Evolutionary conservation across 2,329 filamentous ascomycete genomes (phyloP).

Genomic region (Fonsecaea erecta): DNA sequence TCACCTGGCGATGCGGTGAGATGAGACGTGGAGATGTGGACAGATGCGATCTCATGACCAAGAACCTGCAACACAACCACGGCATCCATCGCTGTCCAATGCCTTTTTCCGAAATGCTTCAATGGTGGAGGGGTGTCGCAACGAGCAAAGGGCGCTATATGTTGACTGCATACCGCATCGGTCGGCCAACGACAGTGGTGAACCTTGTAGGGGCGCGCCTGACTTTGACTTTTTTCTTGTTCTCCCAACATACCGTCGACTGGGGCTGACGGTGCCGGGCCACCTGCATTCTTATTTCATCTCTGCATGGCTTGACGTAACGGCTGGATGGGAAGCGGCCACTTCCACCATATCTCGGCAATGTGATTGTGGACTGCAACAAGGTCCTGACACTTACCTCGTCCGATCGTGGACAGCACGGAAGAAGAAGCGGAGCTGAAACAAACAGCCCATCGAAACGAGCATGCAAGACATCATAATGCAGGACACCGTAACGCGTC

Average conservation of each 20-base stretch:
- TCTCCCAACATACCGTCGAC: not conserved
- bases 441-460: not conserved
- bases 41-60: constrained; percentile 5
- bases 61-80: not conserved
- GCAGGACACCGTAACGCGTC: not conserved
- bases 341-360: not conserved
- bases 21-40: not conserved
- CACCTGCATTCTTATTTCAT: not conserved
- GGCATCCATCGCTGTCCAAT: not conserved
- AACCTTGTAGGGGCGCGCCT: not conserved
- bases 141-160: constrained; percentile 10
- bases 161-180: constrained; percentile 15
- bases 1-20: not conserved
- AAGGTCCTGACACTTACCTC: too few species aligned
- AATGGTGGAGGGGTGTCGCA: not conserved
- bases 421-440: not conserved
- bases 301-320: not conserved
- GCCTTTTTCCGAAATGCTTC: not conserved
- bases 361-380: too few species aligned
- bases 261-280: not conserved
- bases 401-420: too few species aligned
- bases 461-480: not conserved
- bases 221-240: not conserved
- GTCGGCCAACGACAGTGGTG: not conserved
- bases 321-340: not conserved